phyloP scores from a whole-genome alignment of 2,329 filamentous ascomycete species.

The Paracoccidioides lutzii region DNA sequence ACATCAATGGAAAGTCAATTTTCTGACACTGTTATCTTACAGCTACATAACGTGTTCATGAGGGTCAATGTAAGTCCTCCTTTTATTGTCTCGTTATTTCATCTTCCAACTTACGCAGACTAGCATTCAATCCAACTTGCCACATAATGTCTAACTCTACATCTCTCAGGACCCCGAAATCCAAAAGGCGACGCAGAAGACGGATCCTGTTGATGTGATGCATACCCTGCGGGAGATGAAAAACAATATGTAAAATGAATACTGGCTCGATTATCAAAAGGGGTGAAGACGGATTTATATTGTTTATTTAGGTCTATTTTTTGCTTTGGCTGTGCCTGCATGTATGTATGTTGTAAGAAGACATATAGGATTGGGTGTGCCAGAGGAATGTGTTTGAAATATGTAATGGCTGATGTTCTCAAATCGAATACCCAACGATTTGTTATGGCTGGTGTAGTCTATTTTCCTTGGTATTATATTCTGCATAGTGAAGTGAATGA shows the following conservation, averaged over 20 bases:
- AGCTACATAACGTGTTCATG: slow-evolving; percentile 97
- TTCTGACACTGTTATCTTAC: background rate
- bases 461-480: no score
- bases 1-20: no score
- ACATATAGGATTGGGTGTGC: no score
- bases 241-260: slow-evolving; percentile 25
- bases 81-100: background rate
- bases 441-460: no score
- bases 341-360: background rate
- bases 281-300: no score
- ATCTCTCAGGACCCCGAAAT: slow-evolving; percentile 58
- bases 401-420: no score
- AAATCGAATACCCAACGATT: no score
- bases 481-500: no score
- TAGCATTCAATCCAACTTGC: no score
- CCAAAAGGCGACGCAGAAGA: slow-evolving; percentile 71
- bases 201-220: slow-evolving; percentile 73
- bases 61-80: slow-evolving; percentile 52
- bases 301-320: background rate
- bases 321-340: background rate
- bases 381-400: no score
- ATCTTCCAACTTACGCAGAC: background rate
- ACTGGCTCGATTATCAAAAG: background rate
- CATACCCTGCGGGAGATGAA: slow-evolving; percentile 78
- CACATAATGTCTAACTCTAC: background rate